Evolutionary conservation across 2,329 filamentous ascomycete species (phyloP).

Genomic region (Zasmidium cellare): DNA sequence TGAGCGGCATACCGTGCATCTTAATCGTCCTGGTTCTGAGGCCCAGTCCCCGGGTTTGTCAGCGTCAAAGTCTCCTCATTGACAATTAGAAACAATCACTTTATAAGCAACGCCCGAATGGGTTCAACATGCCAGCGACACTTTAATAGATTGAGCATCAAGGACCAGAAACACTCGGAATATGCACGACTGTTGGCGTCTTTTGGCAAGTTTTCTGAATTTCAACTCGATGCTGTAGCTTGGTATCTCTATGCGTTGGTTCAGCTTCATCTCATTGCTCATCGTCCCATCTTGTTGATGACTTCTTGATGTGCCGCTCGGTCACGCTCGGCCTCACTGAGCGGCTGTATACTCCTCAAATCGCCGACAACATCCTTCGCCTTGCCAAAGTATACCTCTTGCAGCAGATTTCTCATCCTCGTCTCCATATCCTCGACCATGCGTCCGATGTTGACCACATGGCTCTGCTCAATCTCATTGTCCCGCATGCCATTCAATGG

Average conservation of each 20-base stretch:
- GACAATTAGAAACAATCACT: no score
- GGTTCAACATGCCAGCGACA: no score
- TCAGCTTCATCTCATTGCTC: background rate
- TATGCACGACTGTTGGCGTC: no score
- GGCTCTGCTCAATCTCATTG: constrained; percentile 77
- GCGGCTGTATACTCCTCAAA: constrained; percentile 78
- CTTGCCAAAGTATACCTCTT: constrained; percentile 99
- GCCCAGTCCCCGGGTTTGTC: no score
- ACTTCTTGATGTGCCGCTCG: constrained; percentile 85
- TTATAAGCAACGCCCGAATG: no score
- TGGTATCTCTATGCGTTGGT: background rate
- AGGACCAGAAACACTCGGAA: no score
- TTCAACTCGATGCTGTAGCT: background rate
- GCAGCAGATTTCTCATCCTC: constrained; percentile 96
- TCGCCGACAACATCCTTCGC: constrained; percentile 98
- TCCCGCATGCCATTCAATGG: constrained; percentile 56
- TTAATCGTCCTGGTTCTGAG: no score
- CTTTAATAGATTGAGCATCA: no score
- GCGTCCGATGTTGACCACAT: constrained; percentile 91
- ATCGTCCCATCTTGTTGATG: constrained; percentile 59
- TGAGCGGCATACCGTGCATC: no score
- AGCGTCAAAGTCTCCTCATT: no score
- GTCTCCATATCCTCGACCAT: constrained; percentile 99
- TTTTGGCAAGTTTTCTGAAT: no score
- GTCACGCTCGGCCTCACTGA: constrained; percentile 83